phyloP scores from a whole-genome alignment of 768 basidiomycete genomes.

The Cystobasidiopsis lactophilus region DNA sequence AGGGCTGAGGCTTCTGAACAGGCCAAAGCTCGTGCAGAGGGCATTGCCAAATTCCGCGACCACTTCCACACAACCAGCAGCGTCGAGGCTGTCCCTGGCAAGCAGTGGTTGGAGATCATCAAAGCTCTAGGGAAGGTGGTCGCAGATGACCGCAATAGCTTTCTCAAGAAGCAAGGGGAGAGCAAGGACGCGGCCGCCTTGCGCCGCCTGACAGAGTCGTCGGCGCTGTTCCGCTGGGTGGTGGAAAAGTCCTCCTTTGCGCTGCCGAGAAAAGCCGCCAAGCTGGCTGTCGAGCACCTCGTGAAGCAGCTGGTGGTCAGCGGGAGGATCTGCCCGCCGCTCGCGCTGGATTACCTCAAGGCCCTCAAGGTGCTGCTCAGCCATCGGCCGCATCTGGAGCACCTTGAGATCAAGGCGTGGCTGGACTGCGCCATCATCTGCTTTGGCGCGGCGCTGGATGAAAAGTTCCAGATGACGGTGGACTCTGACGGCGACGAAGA shows the following conservation, averaged over 20 bases:
- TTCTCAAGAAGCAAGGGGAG: conserved; percentile 26
- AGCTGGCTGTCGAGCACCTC: conserved; percentile 43
- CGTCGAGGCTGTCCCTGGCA: conserved; percentile 28
- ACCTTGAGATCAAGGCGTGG: conserved; percentile 46
- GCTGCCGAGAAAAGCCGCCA: conserved; percentile 37
- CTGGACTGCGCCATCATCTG: conserved; percentile 40
- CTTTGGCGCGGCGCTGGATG: conserved; percentile 56
- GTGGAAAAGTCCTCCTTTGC: conserved; percentile 39
- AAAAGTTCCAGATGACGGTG: conserved; percentile 22
- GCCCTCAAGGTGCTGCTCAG: conserved; percentile 42
- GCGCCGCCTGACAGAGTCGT: conserved; percentile 40
- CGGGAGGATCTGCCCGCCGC: conserved; percentile 36
- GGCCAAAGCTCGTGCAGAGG: too few relatives aligned
- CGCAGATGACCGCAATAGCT: conserved; percentile 36
- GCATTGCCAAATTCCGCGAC: conserved; percentile 16
- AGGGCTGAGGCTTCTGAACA: too few relatives aligned
- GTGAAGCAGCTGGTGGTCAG: conserved; percentile 35
- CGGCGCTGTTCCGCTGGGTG: conserved; percentile 48
- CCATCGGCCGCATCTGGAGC: conserved; percentile 56
- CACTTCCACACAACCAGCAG: conserved; percentile 21
- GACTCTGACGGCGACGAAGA: conserved; percentile 17
- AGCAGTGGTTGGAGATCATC: conserved; percentile 28
- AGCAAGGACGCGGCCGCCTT: conserved; percentile 27
- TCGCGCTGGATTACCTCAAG: conserved; percentile 64
- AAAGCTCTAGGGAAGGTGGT: conserved; percentile 51